A percentile compares a stretch with the other conserved stretches of the same genome.
phyloP scores from a whole-genome alignment of 2,329 filamentous ascomycete genomes.

The Parascedosporium putredinis region DNA sequence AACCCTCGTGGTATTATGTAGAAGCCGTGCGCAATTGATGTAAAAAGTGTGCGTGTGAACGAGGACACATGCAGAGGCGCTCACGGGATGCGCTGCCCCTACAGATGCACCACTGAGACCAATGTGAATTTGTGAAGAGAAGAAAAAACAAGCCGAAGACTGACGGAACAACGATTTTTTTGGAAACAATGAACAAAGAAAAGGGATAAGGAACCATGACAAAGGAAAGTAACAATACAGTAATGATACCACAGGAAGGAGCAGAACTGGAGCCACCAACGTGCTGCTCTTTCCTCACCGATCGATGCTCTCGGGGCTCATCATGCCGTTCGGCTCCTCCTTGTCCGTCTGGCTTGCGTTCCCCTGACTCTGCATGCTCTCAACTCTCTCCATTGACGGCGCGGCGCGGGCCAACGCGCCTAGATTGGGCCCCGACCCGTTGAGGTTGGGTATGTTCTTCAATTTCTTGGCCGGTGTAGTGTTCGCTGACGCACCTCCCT shows the following conservation, averaged over 20 bases:
- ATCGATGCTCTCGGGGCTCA: slow-evolving; percentile 72
- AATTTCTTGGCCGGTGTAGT: slow-evolving; percentile 45
- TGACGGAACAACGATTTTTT: too few relatives aligned
- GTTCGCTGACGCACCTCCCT: slow-evolving; percentile 20
- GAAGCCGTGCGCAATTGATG: not conserved
- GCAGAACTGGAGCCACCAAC: not conserved
- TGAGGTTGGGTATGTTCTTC: slow-evolving; percentile 19
- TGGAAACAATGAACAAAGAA: not conserved
- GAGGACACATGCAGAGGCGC: too few relatives aligned
- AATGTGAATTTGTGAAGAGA: too few relatives aligned
- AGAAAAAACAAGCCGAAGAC: too few relatives aligned
- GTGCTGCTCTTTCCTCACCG: not conserved
- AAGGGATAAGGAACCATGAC: slow-evolving; percentile 1
- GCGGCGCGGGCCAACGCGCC: slow-evolving; percentile 28
- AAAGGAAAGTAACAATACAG: slow-evolving; percentile 3
- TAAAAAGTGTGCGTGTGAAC: too few relatives aligned
- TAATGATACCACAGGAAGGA: slow-evolving; percentile 3
- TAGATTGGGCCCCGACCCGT: slow-evolving; percentile 27
- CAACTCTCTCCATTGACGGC: slow-evolving; percentile 46
- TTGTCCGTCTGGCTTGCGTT: slow-evolving; percentile 56
- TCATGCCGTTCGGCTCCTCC: slow-evolving; percentile 62
- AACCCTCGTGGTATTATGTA: not conserved
- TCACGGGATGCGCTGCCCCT: too few relatives aligned
- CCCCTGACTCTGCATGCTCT: slow-evolving; percentile 48
- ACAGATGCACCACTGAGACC: too few relatives aligned